phyloP scores from a whole-genome alignment of 331 rosid species.

The Dryas integrifolia region DNA sequence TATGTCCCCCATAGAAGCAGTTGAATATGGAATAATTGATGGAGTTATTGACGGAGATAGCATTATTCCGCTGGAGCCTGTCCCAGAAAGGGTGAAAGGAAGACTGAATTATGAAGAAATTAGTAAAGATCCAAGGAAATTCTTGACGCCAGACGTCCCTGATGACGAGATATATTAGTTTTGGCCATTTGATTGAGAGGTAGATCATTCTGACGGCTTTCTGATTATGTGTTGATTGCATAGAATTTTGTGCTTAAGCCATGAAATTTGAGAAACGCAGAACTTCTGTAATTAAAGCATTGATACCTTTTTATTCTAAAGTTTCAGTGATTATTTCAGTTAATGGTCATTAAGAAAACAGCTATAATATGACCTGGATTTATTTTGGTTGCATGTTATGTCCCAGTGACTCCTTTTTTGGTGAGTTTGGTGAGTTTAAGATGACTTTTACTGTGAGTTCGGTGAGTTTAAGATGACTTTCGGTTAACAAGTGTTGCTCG shows the following conservation, averaged over 20 bases:
- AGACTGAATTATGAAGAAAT: constrained; percentile 48
- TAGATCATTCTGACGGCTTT: constrained; percentile 16
- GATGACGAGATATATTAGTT: constrained; percentile 81
- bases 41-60: constrained; percentile 77
- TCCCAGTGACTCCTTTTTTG: neutral
- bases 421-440: neutral
- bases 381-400: neutral
- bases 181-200: constrained; percentile 10
- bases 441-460: neutral
- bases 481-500: neutral
- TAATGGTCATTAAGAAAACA: neutral
- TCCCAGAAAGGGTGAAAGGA: constrained; percentile 65
- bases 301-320: constrained; percentile 8
- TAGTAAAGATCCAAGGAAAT: constrained; percentile 57
- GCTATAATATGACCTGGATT: neutral
- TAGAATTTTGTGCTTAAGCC: constrained; percentile 11
- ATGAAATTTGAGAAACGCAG: constrained; percentile 10
- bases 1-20: constrained; percentile 92
- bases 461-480: neutral
- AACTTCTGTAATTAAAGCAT: constrained; percentile 15
- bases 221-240: constrained; percentile 18
- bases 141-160: constrained; percentile 73
- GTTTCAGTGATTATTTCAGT: constrained; percentile 8
- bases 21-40: constrained; percentile 87
- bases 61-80: constrained; percentile 75